Conservation (phyloP, 192 early-diverging fungal genomes). For the Coemansia aciculifera region DNA sequence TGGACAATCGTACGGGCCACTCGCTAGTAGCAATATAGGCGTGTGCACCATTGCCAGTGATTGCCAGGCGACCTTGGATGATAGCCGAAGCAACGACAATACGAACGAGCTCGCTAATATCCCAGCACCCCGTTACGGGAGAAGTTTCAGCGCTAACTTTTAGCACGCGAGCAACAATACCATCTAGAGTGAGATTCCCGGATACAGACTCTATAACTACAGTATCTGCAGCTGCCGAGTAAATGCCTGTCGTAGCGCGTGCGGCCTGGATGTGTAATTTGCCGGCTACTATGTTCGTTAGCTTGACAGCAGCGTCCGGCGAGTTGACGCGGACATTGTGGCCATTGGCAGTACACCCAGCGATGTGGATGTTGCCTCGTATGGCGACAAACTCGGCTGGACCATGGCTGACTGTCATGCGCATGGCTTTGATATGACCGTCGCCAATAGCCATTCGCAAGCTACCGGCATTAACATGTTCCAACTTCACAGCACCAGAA, state of each 20-base stretch:
- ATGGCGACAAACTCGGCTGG: constrained; percentile 29
- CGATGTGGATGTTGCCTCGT: constrained; percentile 10
- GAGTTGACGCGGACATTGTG: constrained; percentile 18
- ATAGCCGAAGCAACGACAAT: constrained; percentile 21
- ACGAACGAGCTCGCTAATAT: constrained; percentile 5
- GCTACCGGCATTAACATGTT: not conserved
- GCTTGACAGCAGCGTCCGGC: constrained; percentile 6
- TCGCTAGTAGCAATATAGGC: constrained; percentile 13
- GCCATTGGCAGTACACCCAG: constrained; percentile 7
- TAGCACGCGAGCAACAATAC: constrained; percentile 11
- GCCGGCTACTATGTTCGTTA: not conserved
- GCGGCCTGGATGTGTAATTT: not conserved
- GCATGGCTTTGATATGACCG: constrained; percentile 16
- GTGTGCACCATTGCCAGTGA: constrained; percentile 3
- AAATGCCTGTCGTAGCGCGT: not conserved
- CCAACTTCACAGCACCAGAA: constrained; percentile 15
- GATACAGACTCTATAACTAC: constrained; percentile 1
- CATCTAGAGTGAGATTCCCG: constrained; percentile 13
- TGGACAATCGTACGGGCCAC: constrained; percentile 25
- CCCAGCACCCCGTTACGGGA: constrained; percentile 26
- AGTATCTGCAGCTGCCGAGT: constrained; percentile 1
- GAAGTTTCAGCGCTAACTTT: constrained; percentile 11
- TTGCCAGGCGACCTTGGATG: constrained; percentile 14
- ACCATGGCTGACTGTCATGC: not conserved
- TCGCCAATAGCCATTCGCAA: constrained; percentile 29